phyloP scores from a whole-genome alignment of 768 basidiomycete species.

The Boletellus sp. region DNA sequence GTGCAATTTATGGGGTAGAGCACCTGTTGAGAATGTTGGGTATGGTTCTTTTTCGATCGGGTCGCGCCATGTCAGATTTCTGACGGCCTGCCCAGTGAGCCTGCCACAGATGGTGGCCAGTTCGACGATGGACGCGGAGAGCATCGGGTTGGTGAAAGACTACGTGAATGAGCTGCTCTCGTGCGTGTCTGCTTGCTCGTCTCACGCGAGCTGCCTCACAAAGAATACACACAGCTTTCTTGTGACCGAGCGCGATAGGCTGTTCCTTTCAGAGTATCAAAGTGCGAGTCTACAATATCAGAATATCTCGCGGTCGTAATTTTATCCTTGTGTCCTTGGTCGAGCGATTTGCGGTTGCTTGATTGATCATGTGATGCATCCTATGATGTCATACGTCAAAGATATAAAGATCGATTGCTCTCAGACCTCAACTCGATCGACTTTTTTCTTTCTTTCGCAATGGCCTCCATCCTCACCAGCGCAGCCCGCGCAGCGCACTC shows the following conservation, averaged over 20 bases:
- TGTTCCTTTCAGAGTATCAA: slow-evolving; percentile 81
- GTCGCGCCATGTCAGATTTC: neutral
- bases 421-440: neutral
- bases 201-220: neutral
- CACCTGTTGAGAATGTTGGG: slow-evolving; percentile 91
- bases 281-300: slow-evolving; percentile 74
- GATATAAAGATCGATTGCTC: neutral
- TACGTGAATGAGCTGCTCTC: slow-evolving; percentile 84
- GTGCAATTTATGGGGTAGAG: slow-evolving; percentile 89
- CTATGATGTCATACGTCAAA: neutral
- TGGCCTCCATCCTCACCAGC: slow-evolving; percentile 46
- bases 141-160: slow-evolving; percentile 76
- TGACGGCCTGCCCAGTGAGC: slow-evolving; percentile 59
- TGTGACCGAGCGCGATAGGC: slow-evolving; percentile 62
- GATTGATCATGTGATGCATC: neutral
- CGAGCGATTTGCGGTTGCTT: neutral
- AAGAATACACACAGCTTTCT: slow-evolving; percentile 56
- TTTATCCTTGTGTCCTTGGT: neutral
- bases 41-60: slow-evolving; percentile 36
- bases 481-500: slow-evolving; percentile 54
- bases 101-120: slow-evolving; percentile 87
- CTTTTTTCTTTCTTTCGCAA: slow-evolving; percentile 25
- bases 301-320: slow-evolving; percentile 73
- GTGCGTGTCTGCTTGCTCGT: slow-evolving; percentile 43
- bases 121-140: slow-evolving; percentile 89